Base-by-base conservation (phyloP, 805 yeast genomes). In the Spathaspora arborariae region DNA sequence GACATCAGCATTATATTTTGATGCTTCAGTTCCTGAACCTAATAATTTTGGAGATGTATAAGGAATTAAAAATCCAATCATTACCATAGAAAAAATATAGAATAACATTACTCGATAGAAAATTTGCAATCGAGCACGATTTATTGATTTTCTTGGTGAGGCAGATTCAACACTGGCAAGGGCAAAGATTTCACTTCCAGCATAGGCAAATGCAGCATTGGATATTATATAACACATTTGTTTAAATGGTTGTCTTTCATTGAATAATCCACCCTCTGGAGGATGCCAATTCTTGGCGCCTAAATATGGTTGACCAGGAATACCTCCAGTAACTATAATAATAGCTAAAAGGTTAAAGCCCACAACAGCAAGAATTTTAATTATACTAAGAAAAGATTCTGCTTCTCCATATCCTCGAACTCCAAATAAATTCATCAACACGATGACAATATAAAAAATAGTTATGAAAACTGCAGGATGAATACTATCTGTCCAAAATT, bases 351-450 rank as follows among this genome's bases (percentile, higher is more conserved):
- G 72, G 48, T 78, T 72, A 58, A 81, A 83, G 5, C 85, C 86
- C 37, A 73, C 46, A 44, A 83, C 75, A 62, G 85, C 81, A 16
- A 72, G 41, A n/a, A 81, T 76, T 60, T 83, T 83, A 46, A 77
- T 66, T 18, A 69, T 41, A 45, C 82, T 78, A 55, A 83, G 75
- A 39, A 78, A 57, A 53, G 78, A 81, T 62, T 83, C 88, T 27
- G 82, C 81, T 63, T 83, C 88, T 63, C 87, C 88, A 56, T 81
- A 83, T 48, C 86, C 86, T 54, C 68, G 72, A 33, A 81, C 83
- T 54, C 88, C 87, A 45, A 80, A 76, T 46, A 82, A 63, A 60
- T 82, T 82, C 49, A 82, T 76, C 35, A 63, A 49, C 26, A 79
- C 59, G 49, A 83, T 74, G 24, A 79, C 56, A 3, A 67, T 70